These are phyloP conservation scores for Apiospora rasikravindrae DNA, from an alignment of 2,329 filamentous ascomycete species.

Conservation along the genomic window DNA sequence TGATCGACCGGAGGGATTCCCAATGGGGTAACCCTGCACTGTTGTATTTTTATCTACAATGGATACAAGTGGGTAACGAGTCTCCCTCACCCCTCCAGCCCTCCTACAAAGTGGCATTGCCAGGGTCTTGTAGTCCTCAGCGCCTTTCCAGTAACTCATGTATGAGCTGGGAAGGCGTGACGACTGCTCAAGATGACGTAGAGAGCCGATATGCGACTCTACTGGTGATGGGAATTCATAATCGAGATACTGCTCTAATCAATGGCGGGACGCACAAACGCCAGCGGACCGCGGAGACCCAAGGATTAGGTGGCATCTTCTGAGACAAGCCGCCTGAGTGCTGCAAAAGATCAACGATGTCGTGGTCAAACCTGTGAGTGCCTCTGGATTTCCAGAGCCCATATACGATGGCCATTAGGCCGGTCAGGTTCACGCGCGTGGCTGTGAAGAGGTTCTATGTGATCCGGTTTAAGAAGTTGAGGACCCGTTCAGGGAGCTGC, in stretches of 20 bases:
- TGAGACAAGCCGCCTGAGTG: slow-evolving; percentile 30
- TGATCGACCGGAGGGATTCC: background rate
- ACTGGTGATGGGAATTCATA: slow-evolving; percentile 25
- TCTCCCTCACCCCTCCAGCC: background rate
- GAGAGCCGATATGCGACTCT: slow-evolving; percentile 26
- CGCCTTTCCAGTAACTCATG: background rate
- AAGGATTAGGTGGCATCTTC: slow-evolving; percentile 29
- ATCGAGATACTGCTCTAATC: slow-evolving; percentile 27
- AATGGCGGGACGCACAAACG: slow-evolving; percentile 31
- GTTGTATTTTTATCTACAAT: background rate
- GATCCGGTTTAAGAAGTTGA: slow-evolving; percentile 21
- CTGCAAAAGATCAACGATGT: slow-evolving; percentile 23
- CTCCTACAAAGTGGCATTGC: background rate
- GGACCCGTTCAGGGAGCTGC: background rate
- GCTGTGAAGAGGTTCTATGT: slow-evolving; percentile 21
- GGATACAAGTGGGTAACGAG: background rate
- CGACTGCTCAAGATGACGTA: slow-evolving; percentile 25
- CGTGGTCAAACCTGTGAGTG: background rate
- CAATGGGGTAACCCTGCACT: background rate
- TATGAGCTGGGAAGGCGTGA: background rate
- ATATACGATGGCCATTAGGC: slow-evolving; percentile 25
- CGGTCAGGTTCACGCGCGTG: slow-evolving; percentile 2
- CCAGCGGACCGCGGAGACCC: slow-evolving; percentile 30
- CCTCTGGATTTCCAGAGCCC: slow-evolving; percentile 19
- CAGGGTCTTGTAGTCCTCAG: background rate